Evolutionary conservation across 1,284 basidiomycete species (phyloP), one percentile per base, ranked within the genome.

Genomic region (Phaffia rhodozyma): DNA sequence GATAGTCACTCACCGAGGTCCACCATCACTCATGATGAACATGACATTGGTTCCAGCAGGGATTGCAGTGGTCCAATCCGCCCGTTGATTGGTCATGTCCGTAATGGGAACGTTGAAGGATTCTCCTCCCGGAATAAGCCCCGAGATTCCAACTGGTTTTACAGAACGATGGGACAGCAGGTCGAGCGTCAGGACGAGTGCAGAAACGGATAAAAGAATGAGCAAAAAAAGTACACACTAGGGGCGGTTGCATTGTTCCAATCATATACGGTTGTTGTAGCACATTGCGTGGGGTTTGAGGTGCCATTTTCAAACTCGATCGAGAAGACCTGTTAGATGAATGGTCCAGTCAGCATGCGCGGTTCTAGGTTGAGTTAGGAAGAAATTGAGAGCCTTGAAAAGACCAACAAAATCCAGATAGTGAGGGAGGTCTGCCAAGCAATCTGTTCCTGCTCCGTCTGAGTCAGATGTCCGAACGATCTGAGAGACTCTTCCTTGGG

Each of bases 71-170:
- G 57, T 43, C 63, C 63, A 64, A 21, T 13, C 23, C 0, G 63
- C 63, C 1, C 29, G 9, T 18, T 27, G 27, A 7, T 18, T 32
- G 16, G 47, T 47, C n/a, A 47, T 51, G 23, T 64, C 32, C 9
- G 63, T 64, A 30, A 64, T 47, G 18, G 63, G 63, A 20, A 64
- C 58, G 53, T 60, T 55, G n/a, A 64, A 64, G 21, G 48, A 43
- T 51, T 60, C 58, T 0, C 63, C 63, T 32, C 63, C 63, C 0
- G 63, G 63, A n/a, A 64, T 64, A 18, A 64, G 57, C 23, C 38
- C 38, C 38, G 38, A 43, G 5, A 43, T 43, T 43, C 38, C 38
- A 16, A 43, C 38, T 43, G 38, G 13, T 43, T 43, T 5, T 43
- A 11, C 38, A 16, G 13, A 43, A 43, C 38, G 38, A 43, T 43